Evolutionary conservation across 1,284 basidiomycete species (phyloP).

Genomic region (Omphalotus olearius): DNA sequence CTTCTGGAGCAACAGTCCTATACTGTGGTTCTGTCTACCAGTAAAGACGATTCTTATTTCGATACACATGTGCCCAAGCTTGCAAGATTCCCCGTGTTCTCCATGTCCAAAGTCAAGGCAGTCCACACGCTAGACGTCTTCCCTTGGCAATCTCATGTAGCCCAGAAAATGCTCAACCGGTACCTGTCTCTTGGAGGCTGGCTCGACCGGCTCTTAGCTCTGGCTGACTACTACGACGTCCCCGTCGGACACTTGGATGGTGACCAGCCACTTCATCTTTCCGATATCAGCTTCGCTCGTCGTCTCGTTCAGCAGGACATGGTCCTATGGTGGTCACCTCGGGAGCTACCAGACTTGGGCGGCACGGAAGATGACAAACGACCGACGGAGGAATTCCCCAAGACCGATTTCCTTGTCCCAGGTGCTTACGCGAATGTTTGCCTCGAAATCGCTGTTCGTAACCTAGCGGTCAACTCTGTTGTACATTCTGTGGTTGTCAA

Average conservation of each 20-base stretch:
- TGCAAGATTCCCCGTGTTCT: slow-evolving; percentile 83
- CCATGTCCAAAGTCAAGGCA: slow-evolving; percentile 74
- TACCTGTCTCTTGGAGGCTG: slow-evolving; percentile 80
- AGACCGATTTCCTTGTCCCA: slow-evolving; percentile 81
- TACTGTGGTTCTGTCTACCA: slow-evolving; percentile 83
- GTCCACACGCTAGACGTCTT: slow-evolving; percentile 75
- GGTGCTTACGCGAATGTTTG: slow-evolving; percentile 94
- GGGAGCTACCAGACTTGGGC: slow-evolving; percentile 89
- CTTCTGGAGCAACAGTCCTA: slow-evolving; percentile 66
- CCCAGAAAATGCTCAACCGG: slow-evolving; percentile 78
- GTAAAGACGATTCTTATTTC: slow-evolving; percentile 84
- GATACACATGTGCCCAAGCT: slow-evolving; percentile 73
- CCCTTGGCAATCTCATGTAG: slow-evolving; percentile 73
- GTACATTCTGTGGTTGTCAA: slow-evolving; percentile 94
- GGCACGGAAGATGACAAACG: slow-evolving; percentile 88
- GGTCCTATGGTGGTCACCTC: slow-evolving; percentile 95
- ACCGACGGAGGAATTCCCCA: slow-evolving; percentile 74
- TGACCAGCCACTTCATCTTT: slow-evolving; percentile 83
- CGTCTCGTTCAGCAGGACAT: slow-evolving; percentile 85
- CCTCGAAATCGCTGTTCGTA: slow-evolving; percentile 85
- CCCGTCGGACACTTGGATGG: slow-evolving; percentile 91
- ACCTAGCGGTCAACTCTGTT: slow-evolving; percentile 93
- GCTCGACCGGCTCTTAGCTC: slow-evolving; percentile 78
- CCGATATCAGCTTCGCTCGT: slow-evolving; percentile 91
- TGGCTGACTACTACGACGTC: slow-evolving; percentile 90